Evolutionary conservation across 305 asterid species (phyloP), one percentile per base, ranked within the genome.

Genomic region (Solanum hybrid): DNA sequence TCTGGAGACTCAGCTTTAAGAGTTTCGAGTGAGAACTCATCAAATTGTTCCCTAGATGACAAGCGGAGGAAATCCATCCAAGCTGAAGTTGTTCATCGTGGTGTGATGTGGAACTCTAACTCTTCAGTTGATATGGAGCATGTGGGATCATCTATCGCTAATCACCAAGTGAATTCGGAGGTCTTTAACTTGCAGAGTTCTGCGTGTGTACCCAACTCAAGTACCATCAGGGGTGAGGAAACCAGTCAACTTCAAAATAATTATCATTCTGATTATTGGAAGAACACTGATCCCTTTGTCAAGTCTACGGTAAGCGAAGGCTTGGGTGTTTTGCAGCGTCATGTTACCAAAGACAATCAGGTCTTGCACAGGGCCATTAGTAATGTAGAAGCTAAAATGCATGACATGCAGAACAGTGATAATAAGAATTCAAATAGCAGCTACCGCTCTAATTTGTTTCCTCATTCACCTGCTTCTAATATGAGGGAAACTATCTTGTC

Each of bases 351-450:
- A 87, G 90, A 88, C 85, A 92, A 91, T 91, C 95, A 92, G 90
- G 90, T 56, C 86, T 87, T 86, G 14, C 89, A 89, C 90, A 38
- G 87, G 86, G 90, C 88, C 87, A 89, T 86, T 75, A 91, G 88
- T 86, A 93, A 91, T 91, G 94, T 91, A 91, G 89, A 88, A 79
- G 92, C 90, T 90, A 79, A 84, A 86, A 90, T 91, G 86, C 91
- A 66, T 89, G 96, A 92, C 82, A 90, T 86, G 91, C 96, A 94
- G 85, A 94, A 87, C 89, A 89, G 89, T 91, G 91, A 90, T 86
- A 73, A 73, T 45, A 95, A 88, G 92, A 95, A 93, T 92, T 95
- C 95, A 60, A 95, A 87, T 93, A 96, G 94, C 81, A 94, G 97
- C 91, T 94, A 93, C 88, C 94, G 37, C 88, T 94, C 98, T 60